These are phyloP conservation scores for Entomortierella lignicola DNA, from an alignment of 192 early-diverging fungal genomes.

Conservation along the genomic window DNA sequence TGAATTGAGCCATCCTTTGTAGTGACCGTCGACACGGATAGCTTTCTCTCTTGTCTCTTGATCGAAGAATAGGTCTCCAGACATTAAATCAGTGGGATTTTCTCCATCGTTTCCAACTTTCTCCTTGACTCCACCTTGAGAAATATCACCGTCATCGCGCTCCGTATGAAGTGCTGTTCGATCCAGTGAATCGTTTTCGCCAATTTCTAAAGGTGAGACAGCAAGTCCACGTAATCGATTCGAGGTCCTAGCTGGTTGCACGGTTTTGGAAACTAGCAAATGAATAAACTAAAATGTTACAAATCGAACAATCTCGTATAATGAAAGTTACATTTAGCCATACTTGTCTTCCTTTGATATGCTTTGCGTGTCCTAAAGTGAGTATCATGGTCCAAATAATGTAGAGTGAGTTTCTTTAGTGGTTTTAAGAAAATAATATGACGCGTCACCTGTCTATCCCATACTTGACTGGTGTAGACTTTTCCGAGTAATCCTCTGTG, in stretches of 20 bases:
- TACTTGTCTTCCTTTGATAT: background rate
- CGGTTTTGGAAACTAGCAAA: slow-evolving; percentile 24
- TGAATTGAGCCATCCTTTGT: slow-evolving; percentile 70
- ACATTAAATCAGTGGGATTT: slow-evolving; percentile 40
- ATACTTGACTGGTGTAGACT: background rate
- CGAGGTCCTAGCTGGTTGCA: slow-evolving; percentile 33
- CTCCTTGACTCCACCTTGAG: background rate
- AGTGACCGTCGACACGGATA: slow-evolving; percentile 72
- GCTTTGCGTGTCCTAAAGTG: background rate
- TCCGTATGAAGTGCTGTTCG: background rate
- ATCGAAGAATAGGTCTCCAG: slow-evolving; percentile 69
- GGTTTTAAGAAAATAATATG: background rate
- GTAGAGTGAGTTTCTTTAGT: background rate
- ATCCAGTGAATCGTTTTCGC: slow-evolving; percentile 25
- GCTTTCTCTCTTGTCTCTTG: slow-evolving; percentile 58
- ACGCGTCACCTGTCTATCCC: too few relatives aligned
- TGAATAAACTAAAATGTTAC: background rate
- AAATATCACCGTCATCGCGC: background rate
- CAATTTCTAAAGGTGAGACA: slow-evolving; percentile 20
- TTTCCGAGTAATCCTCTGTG: background rate
- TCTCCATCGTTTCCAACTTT: slow-evolving; percentile 51
- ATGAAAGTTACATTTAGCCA: background rate
- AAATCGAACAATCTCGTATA: background rate
- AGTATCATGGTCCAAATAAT: background rate
- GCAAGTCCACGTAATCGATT: slow-evolving; percentile 51